A percentile compares a stretch with the other conserved stretches of the same genome.
phyloP scores from a whole-genome alignment of 1,284 basidiomycete species.

The Rhodotorula sp. region DNA sequence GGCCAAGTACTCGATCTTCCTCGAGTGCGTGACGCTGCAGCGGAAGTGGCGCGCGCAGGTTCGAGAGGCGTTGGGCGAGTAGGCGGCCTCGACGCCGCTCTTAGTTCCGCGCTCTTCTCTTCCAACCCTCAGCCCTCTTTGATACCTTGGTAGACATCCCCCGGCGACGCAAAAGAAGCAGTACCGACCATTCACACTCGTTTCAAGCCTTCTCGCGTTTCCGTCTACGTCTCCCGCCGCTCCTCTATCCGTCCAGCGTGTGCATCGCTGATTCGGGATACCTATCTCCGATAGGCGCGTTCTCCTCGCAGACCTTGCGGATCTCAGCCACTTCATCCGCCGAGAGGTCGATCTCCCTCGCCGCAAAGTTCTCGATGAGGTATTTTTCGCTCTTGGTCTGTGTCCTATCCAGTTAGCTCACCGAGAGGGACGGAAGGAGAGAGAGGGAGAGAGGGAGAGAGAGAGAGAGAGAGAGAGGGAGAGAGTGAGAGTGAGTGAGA shows the following conservation, averaged over 20 bases:
- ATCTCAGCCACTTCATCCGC: background rate
- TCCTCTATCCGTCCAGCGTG: constrained; percentile 1
- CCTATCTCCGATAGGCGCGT: background rate
- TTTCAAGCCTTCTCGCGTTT: too few species aligned
- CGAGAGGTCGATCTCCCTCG: constrained; percentile 4
- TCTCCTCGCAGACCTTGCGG: constrained; percentile 1
- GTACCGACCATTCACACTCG: too few species aligned
- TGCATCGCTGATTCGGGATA: background rate
- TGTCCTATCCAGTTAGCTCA: too few species aligned
- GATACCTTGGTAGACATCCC: too few species aligned
- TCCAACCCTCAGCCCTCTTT: too few species aligned
- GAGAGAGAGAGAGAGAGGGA: background rate
- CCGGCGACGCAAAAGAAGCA: too few species aligned
- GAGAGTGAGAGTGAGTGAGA: background rate
- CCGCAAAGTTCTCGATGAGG: constrained; percentile 29
- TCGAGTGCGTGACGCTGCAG: constrained; percentile 83
- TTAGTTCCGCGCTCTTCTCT: background rate
- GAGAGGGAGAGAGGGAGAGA: too few species aligned
- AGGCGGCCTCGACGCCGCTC: background rate
- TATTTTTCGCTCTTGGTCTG: constrained; percentile 32
- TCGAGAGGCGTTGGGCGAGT: constrained; percentile 38
- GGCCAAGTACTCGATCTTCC: constrained; percentile 92
- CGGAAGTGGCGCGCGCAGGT: constrained; percentile 62
- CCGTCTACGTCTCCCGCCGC: too few species aligned
- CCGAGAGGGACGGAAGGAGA: too few species aligned